phyloP scores from a whole-genome alignment of 2,329 filamentous ascomycete genomes.

The Fonsecaea pedrosoi region DNA sequence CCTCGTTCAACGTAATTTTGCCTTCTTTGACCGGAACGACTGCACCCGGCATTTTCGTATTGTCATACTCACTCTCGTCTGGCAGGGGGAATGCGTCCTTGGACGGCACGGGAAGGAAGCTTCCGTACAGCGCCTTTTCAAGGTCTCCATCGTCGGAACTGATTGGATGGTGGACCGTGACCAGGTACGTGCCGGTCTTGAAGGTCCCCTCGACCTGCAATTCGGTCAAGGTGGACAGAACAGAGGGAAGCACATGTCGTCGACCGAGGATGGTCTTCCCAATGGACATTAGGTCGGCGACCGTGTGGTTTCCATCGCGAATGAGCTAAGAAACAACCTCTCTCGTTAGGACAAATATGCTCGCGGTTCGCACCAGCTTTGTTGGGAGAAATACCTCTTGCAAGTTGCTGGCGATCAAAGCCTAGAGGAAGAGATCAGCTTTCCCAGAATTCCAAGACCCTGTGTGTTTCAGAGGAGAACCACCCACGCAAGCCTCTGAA shows the following conservation, averaged over 20 bases:
- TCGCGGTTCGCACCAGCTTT: neutral
- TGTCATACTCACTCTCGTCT: slow-evolving; percentile 69
- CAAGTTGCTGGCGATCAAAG: slow-evolving; percentile 78
- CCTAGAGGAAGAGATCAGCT: slow-evolving; percentile 41
- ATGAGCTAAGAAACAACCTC: slow-evolving; percentile 67
- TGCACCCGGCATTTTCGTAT: slow-evolving; percentile 76
- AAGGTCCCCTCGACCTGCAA: slow-evolving; percentile 96
- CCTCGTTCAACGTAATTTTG: slow-evolving; percentile 73
- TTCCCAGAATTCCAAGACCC: neutral
- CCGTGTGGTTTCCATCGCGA: slow-evolving; percentile 90
- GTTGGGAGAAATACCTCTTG: slow-evolving; percentile 69
- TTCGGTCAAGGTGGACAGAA: slow-evolving; percentile 77
- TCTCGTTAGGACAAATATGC: slow-evolving; percentile 2
- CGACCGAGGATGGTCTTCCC: slow-evolving; percentile 92
- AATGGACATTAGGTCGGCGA: slow-evolving; percentile 90
- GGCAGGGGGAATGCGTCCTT: slow-evolving; percentile 71
- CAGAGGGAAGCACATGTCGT: slow-evolving; percentile 85
- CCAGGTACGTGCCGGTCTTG: slow-evolving; percentile 85
- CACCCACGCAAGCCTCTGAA: slow-evolving; percentile 76
- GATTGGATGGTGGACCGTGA: slow-evolving; percentile 92
- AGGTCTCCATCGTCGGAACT: slow-evolving; percentile 84
- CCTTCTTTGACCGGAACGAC: slow-evolving; percentile 73
- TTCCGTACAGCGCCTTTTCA: slow-evolving; percentile 85
- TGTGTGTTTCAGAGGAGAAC: slow-evolving; percentile 1
- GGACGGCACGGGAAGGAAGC: slow-evolving; percentile 81